phyloP scores from a whole-genome alignment of 495 filamentous ascomycete genomes.

The Clohesyomyces aquaticus region DNA sequence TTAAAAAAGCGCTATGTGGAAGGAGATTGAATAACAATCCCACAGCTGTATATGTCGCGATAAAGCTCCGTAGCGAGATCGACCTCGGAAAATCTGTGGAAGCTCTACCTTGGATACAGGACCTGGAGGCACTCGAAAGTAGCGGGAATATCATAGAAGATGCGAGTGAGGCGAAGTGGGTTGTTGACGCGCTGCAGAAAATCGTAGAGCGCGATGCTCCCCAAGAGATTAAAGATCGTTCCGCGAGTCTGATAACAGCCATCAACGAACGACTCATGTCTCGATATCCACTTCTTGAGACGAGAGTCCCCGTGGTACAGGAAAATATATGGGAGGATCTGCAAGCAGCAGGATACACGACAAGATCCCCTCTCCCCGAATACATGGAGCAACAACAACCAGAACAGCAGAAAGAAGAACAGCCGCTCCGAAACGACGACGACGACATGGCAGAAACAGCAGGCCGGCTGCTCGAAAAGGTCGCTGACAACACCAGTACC shows the following conservation, averaged over 20 bases:
- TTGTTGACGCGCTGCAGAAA: conserved; percentile 25
- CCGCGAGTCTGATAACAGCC: conserved; percentile 20
- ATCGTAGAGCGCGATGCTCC: conserved; percentile 13
- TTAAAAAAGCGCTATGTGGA: too few relatives aligned
- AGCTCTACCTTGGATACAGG: conserved; percentile 8
- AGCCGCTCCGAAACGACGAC: conserved; percentile 50
- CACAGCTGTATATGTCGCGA: conserved; percentile 21
- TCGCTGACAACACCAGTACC: conserved; percentile 65
- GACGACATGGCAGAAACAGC: conserved; percentile 75
- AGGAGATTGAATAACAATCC: neutral
- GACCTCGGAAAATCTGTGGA: conserved; percentile 7
- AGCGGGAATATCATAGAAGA: conserved; percentile 14
- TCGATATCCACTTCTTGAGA: conserved; percentile 20
- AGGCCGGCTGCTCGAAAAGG: conserved; percentile 68
- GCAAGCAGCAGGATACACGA: conserved; percentile 28
- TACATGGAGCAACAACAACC: conserved; percentile 25
- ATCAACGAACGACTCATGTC: conserved; percentile 40
- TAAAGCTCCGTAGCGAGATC: conserved; percentile 30
- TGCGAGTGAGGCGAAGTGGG: conserved; percentile 31
- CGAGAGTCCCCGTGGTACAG: conserved; percentile 14
- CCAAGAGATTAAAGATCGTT: conserved; percentile 14
- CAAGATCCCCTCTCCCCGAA: conserved; percentile 1
- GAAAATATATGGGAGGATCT: conserved; percentile 29
- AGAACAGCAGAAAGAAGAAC: conserved; percentile 37
- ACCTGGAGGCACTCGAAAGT: conserved; percentile 23